Conservation (phyloP, 805 yeast genomes). For the Ogataea nonfermentans region DNA sequence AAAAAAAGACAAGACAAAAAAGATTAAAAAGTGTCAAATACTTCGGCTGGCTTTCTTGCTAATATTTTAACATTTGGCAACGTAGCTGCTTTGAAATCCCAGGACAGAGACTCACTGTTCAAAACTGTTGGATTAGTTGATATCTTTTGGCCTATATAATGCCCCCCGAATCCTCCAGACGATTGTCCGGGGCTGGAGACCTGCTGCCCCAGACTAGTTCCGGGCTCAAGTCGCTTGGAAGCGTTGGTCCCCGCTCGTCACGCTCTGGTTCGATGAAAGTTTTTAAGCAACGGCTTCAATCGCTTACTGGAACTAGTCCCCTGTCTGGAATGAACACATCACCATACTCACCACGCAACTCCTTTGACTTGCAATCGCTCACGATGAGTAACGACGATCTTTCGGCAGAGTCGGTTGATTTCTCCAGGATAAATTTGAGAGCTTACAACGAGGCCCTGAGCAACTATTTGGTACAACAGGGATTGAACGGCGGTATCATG, state of each 20-base stretch:
- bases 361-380: constrained; percentile 20
- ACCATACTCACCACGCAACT: constrained; percentile 21
- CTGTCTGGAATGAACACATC: neutral
- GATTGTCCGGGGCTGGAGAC: constrained; percentile 3
- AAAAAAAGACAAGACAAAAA: neutral
- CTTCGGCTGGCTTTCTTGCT: neutral
- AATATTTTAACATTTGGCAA: neutral
- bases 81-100: neutral
- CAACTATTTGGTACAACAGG: constrained; percentile 28
- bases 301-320: constrained; percentile 7
- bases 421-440: constrained; percentile 20
- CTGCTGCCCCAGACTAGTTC: constrained; percentile 1
- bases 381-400: constrained; percentile 28
- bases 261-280: constrained; percentile 25
- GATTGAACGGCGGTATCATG: constrained; percentile 29
- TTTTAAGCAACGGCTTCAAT: constrained; percentile 20
- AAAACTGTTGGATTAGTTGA: too few relatives aligned
- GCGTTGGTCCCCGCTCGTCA: constrained; percentile 10
- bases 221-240: neutral
- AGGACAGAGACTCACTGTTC: too few relatives aligned
- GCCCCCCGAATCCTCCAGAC: neutral
- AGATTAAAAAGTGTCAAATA: constrained; percentile 7
- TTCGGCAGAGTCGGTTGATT: constrained; percentile 24
- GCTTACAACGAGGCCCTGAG: constrained; percentile 28
- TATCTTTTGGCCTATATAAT: neutral